Evolutionary conservation across 257 asterid genomes (phyloP), one percentile per base, ranked within the genome.

Genomic region (Osmanthus fragrans): DNA sequence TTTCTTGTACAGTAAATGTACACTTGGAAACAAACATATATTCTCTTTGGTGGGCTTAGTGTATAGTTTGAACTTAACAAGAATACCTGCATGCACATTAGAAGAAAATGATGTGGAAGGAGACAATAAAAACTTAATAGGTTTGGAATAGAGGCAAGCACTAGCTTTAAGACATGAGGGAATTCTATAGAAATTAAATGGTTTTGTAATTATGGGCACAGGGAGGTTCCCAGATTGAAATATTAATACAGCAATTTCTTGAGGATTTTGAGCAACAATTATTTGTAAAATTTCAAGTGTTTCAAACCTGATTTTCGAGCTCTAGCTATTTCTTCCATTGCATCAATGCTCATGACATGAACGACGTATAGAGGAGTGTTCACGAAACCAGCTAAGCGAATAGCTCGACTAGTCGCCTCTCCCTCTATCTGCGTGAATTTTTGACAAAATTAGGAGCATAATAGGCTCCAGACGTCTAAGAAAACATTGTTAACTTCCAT

Each of bases 341-440:
- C 99, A 80, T 96, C 97, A 74, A 92, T 96, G 88, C 98, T 93
- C 99, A 96, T 96, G 86, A 96, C 99, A 87, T 96, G 99, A 83
- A 93, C 97, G 67, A 96, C 88, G 74, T 96, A 96, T 74, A 93
- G 80, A 72, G 99, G 99, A 74, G 97, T 88, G 87, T 92, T 93
- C 76, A 96, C 93, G 78, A 93, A 96, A 89, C 90, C 89, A 85
- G 99, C 97, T 90, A 96, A 88, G n/a, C 92, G 92, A 84, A 93
- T 95, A 77, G 97, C 94, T 70, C 99, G 91, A 79, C 98, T 77
- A 21, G 99, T 91, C 54, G 99, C 99, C 90, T 95, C 99, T 73
- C 94, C 97, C 87, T 95, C 99, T 40, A 93, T 86, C 99, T 93
- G 94, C 88, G 80, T 36, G 66, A 69, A 47, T 49, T 72, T 74